Evolutionary conservation across 306 rosid species (phyloP).

Genomic region (Citrullus amarus): DNA sequence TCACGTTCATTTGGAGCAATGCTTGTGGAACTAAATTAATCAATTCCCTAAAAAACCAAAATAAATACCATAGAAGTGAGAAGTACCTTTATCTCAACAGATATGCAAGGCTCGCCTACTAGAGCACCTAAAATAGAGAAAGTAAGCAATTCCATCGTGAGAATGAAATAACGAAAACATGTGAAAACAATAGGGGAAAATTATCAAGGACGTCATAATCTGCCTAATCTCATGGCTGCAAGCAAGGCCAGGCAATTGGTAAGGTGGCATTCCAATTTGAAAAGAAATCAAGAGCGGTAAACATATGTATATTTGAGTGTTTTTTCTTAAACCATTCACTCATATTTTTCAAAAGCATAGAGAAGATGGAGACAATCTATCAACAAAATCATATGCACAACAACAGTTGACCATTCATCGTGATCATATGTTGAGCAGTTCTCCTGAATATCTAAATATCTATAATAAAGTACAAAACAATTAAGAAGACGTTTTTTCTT

Average conservation of each 20-base stretch:
- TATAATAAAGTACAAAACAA: background rate
- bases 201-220: background rate
- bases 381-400: background rate
- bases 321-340: background rate
- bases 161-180: background rate
- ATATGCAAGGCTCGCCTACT: slow-evolving; percentile 47
- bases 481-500: background rate
- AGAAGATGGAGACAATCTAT: background rate
- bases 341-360: background rate
- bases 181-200: background rate
- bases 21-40: background rate
- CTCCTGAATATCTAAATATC: background rate
- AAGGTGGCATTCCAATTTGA: background rate
- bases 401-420: background rate
- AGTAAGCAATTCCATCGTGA: background rate
- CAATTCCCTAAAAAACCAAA: background rate
- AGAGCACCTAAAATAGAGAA: slow-evolving; percentile 35
- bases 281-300: background rate
- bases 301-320: background rate
- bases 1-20: background rate
- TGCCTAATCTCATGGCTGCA: background rate
- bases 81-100: slow-evolving; percentile 83
- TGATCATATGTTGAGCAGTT: background rate
- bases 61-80: background rate
- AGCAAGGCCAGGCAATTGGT: background rate